A percentile compares a stretch with the other conserved stretches of the same genome.
phyloP scores from a whole-genome alignment of 163 green algal genomes.

The Prototheca wickerhamii region DNA sequence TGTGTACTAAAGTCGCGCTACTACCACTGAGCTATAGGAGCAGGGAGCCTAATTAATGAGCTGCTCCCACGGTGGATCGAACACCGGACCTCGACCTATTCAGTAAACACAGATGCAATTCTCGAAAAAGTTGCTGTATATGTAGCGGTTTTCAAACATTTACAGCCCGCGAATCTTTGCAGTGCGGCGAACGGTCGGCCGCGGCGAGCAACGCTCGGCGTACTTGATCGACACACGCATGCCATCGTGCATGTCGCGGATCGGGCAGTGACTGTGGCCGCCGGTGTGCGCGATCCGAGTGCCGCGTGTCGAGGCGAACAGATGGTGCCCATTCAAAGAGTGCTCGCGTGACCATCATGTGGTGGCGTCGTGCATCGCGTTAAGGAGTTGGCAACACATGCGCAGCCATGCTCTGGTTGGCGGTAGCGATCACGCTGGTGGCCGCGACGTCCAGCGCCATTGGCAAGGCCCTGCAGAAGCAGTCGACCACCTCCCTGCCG shows the following conservation, averaged over 20 bases:
- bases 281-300: too few species aligned
- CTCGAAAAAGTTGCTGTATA: neutral
- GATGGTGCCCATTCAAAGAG: too few species aligned
- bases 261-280: too few species aligned
- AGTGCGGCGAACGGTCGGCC: too few species aligned
- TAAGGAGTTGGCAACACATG: neutral
- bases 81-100: conserved; percentile 1
- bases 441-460: conserved; percentile 55
- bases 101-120: neutral
- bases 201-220: too few species aligned
- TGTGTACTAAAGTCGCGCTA: conserved; percentile 2
- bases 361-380: too few species aligned
- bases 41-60: neutral
- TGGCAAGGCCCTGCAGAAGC: conserved; percentile 73
- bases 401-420: conserved; percentile 39
- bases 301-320: too few species aligned
- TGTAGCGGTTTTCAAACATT: neutral
- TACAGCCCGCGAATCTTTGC: too few species aligned
- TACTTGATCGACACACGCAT: too few species aligned
- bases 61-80: conserved; percentile 1
- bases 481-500: conserved; percentile 53
- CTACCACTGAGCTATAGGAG: conserved; percentile 2
- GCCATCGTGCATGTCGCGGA: too few species aligned
- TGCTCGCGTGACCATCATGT: too few species aligned
- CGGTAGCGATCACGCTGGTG: conserved; percentile 55